phyloP scores from a whole-genome alignment of 352 stramenopile species.

The Globisporangium abappressorium region DNA sequence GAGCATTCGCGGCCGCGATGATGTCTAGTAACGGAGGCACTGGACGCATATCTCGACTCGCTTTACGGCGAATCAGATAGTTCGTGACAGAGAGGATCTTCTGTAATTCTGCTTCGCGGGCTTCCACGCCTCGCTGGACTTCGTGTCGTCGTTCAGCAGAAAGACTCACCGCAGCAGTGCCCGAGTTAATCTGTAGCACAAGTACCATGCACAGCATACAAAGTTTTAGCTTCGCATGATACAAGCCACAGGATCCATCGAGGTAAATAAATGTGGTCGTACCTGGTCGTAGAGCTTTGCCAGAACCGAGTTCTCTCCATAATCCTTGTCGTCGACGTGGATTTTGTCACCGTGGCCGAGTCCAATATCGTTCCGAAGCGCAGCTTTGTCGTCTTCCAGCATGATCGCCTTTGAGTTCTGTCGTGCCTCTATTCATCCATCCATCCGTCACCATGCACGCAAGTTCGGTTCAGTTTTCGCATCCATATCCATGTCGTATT shows the following conservation, averaged over 20 bases:
- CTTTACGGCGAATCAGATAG: constrained; percentile 71
- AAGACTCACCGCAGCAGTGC: constrained; percentile 76
- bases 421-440: constrained; percentile 49
- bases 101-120: constrained; percentile 76
- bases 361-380: constrained; percentile 77
- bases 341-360: constrained; percentile 88
- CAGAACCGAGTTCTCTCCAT: constrained; percentile 75
- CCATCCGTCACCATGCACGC: neutral
- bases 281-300: constrained; percentile 70
- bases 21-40: constrained; percentile 17
- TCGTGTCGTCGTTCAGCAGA: constrained; percentile 83
- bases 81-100: constrained; percentile 84
- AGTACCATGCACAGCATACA: too few species aligned
- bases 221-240: too few species aligned
- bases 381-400: constrained; percentile 64
- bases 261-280: too few species aligned
- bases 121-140: constrained; percentile 84
- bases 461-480: neutral
- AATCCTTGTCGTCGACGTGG: constrained; percentile 80
- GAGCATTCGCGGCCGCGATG: constrained; percentile 21
- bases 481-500: constrained; percentile 1
- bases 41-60: constrained; percentile 35
- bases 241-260: too few species aligned
- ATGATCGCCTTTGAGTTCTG: constrained; percentile 62
- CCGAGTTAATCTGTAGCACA: constrained; percentile 59